Evolutionary conservation across 2,329 filamentous ascomycete species (phyloP).

Genomic region (Colletotrichum lupini): DNA sequence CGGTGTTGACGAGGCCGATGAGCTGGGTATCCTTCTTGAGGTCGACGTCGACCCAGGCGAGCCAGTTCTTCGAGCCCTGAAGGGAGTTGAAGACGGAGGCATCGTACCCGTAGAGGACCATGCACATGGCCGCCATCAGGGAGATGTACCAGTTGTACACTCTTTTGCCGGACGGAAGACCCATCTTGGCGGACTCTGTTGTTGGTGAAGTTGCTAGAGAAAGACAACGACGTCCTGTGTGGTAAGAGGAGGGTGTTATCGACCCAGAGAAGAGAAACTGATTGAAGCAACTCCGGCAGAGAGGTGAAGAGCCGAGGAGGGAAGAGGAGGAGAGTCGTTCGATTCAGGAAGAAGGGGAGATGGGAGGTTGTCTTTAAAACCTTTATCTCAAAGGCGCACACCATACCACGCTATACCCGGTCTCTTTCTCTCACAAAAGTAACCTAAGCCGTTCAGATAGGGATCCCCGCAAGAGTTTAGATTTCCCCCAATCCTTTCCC

Average conservation of each 20-base stretch:
- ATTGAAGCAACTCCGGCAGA: conserved; percentile 4
- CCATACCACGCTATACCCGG: neutral
- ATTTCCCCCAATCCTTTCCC: neutral
- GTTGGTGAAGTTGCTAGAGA: neutral
- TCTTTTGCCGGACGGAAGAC: conserved; percentile 23
- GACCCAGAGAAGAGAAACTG: neutral
- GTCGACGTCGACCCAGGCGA: conserved; percentile 68
- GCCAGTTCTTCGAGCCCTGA: conserved; percentile 75
- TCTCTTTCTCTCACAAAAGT: neutral
- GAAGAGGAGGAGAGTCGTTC: neutral
- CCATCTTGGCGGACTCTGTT: conserved; percentile 25
- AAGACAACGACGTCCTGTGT: neutral
- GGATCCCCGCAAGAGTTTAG: neutral
- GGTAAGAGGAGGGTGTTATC: neutral
- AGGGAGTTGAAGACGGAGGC: conserved; percentile 80
- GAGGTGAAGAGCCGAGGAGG: conserved; percentile 2
- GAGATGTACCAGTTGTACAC: conserved; percentile 57
- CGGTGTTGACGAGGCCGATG: conserved; percentile 69
- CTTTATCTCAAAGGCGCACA: neutral
- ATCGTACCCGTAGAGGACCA: conserved; percentile 82
- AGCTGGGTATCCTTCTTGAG: conserved; percentile 55
- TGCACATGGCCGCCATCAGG: conserved; percentile 76
- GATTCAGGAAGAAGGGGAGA: neutral
- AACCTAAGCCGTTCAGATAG: neutral
- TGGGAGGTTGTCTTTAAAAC: conserved; percentile 14